Evolutionary conservation across 1,284 basidiomycete genomes (phyloP).

Genomic region (Trametes hirsuta): DNA sequence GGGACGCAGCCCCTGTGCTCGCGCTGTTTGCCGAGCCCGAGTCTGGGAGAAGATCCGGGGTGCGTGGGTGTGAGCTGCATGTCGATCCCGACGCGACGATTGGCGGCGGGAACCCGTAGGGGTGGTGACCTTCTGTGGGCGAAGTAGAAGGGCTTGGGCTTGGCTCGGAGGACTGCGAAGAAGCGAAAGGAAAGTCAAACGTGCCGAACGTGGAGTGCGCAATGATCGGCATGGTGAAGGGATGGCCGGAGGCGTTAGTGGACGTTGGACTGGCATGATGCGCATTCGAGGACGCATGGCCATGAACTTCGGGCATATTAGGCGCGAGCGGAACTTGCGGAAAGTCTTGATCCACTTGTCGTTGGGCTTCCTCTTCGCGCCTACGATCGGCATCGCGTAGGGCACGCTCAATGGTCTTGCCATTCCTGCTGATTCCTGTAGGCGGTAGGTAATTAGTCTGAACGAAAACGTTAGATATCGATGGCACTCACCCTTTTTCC

Average conservation of each 20-base stretch:
- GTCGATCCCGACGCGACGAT: background rate
- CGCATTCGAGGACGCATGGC: background rate
- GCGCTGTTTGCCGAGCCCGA: constrained; percentile 1
- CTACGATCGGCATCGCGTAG: constrained; percentile 14
- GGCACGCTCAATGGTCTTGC: constrained; percentile 18
- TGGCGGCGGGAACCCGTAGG: background rate
- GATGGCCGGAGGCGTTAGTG: background rate
- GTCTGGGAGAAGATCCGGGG: constrained; percentile 12
- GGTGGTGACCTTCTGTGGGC: background rate
- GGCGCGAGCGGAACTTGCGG: constrained; percentile 1
- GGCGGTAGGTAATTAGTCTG: background rate
- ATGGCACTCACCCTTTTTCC: constrained; percentile 21
- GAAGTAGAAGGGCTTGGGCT: background rate
- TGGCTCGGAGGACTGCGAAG: background rate
- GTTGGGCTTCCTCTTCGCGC: constrained; percentile 2
- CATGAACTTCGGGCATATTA: background rate
- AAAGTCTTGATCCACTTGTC: constrained; percentile 3
- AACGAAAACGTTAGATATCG: background rate
- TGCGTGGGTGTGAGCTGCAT: constrained; percentile 3
- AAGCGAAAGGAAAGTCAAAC: constrained; percentile 5
- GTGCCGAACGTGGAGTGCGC: constrained; percentile 6
- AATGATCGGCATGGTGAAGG: constrained; percentile 8
- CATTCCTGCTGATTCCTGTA: constrained; percentile 19
- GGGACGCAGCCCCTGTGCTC: background rate
- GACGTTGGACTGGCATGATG: background rate